Conservation (phyloP, 345 rosid species). For the Acer negundo region DNA sequence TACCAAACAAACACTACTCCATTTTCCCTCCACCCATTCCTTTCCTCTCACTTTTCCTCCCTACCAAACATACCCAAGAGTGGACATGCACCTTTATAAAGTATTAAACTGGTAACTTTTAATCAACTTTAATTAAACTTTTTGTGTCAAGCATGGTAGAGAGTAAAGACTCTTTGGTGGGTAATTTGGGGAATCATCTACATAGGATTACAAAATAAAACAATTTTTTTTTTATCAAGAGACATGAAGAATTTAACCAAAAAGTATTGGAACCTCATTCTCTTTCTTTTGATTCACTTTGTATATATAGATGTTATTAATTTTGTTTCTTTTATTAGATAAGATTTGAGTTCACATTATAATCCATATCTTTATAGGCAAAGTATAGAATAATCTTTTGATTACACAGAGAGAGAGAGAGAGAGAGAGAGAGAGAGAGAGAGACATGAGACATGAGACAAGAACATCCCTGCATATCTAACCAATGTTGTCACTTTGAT, state of each 20-base stretch:
- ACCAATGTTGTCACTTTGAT: neutral
- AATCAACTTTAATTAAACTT: neutral
- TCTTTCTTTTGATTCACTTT: neutral
- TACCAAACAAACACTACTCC: too few relatives aligned
- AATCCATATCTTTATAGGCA: neutral
- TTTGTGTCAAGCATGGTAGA: too few relatives aligned
- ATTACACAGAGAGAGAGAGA: neutral
- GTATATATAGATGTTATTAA: neutral
- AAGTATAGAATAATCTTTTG: conserved; percentile 4
- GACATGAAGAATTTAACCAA: neutral
- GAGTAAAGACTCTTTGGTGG: neutral
- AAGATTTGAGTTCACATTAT: neutral
- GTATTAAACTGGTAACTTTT: neutral
- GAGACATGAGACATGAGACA: neutral
- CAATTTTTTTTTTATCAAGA: neutral
- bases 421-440: too few relatives aligned
- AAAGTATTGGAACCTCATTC: conserved; percentile 8
- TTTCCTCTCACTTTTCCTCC: too few relatives aligned
- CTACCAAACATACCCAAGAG: too few relatives aligned
- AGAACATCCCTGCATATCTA: conserved; percentile 10
- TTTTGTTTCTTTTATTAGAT: neutral
- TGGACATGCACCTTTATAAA: neutral
- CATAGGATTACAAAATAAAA: neutral
- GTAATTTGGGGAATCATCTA: neutral
- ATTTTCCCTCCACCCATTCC: too few relatives aligned